Base-by-base conservation (phyloP, 2,329 filamentous ascomycete species). In the Pseudopyricularia javanii region DNA sequence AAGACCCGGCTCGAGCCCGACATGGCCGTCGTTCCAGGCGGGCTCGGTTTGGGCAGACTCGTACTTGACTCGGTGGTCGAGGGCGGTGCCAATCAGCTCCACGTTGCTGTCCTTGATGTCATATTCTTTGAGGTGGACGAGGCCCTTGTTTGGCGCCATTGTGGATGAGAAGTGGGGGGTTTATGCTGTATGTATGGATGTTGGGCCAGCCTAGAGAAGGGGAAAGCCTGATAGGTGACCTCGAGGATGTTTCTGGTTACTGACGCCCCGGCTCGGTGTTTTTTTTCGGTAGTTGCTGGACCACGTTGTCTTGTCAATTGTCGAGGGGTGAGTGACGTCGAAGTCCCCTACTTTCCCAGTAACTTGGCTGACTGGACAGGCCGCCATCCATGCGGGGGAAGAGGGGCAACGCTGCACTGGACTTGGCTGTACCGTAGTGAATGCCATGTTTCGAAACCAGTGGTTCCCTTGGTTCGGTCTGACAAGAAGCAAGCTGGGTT, bases 91-190 rank as follows among this genome's bases (percentile, higher is more conserved):
- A 54, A 86, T 79, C 53, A 85, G 72, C 65, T 82, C 80, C 53
- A 85, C 78, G 60, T 86, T 86, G 68, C 77, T 82, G 63, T 85
- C 80, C 59, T 81, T 77, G 68, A 85, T 77, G 63, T 86, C 78
- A 62, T 85, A 84, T 62, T 84, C 74, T 60, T 80, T 78, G 26
- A 67, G 70, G 60, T 85, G 81, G 8, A 84, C 75, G 40, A 85
- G 70, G 45, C 80, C 81, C 61, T 80, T 67, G 60, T 80, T 70
- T 5, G 82, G 82, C 48, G 80, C 66, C 81, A 85, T 85, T 26
- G 15, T 24, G 28, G 5, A 9, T 30, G 28, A 9, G 9, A 30
- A 30, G 28, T 30, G 28, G 28, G 28, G 28, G 28, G 50, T 50
- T 30, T 24, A 11, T 43, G 7, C 11, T 40, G 8, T 51, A 15